Evolutionary conservation across 2,329 filamentous ascomycete genomes (phyloP).

Genomic region (Pestalotiopsis sp.): DNA sequence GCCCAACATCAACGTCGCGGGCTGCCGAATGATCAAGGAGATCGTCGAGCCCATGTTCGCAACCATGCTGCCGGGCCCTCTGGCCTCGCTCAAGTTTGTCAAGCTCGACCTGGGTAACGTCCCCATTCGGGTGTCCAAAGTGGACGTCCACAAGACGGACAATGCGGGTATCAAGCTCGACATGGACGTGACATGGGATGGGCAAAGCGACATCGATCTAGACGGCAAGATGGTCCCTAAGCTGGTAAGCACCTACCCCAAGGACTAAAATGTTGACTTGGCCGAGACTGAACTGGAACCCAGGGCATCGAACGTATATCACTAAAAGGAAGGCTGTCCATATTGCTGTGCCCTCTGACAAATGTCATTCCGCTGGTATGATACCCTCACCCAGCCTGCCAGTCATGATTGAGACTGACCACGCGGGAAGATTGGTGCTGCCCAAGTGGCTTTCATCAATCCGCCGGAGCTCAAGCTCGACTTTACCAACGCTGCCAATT

Average conservation of each 20-base stretch:
- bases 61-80: conserved; percentile 43
- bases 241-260: conserved; percentile 29
- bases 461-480: conserved; percentile 43
- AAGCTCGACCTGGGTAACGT: conserved; percentile 45
- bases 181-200: conserved; percentile 46
- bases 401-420: background rate
- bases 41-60: conserved; percentile 49
- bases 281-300: conserved; percentile 11
- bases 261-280: background rate
- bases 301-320: conserved; percentile 46
- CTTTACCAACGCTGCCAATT: conserved; percentile 37
- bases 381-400: conserved; percentile 11
- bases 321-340: conserved; percentile 41
- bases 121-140: conserved; percentile 39
- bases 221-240: conserved; percentile 44
- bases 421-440: conserved; percentile 42
- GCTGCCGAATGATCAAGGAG: conserved; percentile 43
- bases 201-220: conserved; percentile 46
- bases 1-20: conserved; percentile 48
- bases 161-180: conserved; percentile 47
- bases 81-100: conserved; percentile 40
- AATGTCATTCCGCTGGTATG: conserved; percentile 46
- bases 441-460: conserved; percentile 50
- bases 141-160: conserved; percentile 45
- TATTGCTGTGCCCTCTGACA: conserved; percentile 44